A percentile compares a stretch with the other conserved stretches of the same genome.
phyloP scores from a whole-genome alignment of 306 rosid genomes.

The Begonia masoniana region DNA sequence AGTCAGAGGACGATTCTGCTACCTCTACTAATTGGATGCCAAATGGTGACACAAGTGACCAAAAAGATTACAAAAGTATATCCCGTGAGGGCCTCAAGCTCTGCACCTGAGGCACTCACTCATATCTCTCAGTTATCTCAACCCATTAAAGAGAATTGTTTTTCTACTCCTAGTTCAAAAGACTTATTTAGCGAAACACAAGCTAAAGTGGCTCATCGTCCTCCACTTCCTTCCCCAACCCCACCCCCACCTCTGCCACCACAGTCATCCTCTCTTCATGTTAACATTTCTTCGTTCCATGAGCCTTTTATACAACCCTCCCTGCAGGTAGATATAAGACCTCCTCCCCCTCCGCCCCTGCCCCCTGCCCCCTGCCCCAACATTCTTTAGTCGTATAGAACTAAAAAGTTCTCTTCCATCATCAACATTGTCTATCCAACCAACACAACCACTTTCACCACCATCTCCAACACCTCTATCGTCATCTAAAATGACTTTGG shows the following conservation, averaged over 20 bases:
- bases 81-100: conserved; percentile 35
- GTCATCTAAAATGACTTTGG: background rate
- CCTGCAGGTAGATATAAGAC: background rate
- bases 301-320: conserved; percentile 22
- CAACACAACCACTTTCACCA: conserved; percentile 15
- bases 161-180: conserved; percentile 9
- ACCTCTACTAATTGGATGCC: conserved; percentile 18
- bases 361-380: conserved; percentile 18
- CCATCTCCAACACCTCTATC: conserved; percentile 4
- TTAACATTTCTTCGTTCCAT: background rate
- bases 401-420: conserved; percentile 9
- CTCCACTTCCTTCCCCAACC: conserved; percentile 10
- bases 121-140: conserved; percentile 21
- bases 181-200: background rate
- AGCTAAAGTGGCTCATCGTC: conserved; percentile 12
- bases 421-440: conserved; percentile 11
- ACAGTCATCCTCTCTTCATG: too few species aligned
- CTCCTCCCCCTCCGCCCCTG: conserved; percentile 43
- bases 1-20: conserved; percentile 34
- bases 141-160: conserved; percentile 20
- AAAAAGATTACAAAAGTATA: conserved; percentile 31
- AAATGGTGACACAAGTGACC: conserved; percentile 31
- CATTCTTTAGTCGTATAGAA: conserved; percentile 9
- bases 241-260: conserved; percentile 29
- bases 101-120: conserved; percentile 27